phyloP scores from a whole-genome alignment of 1,284 basidiomycete species.

The Marasmius sp. region DNA sequence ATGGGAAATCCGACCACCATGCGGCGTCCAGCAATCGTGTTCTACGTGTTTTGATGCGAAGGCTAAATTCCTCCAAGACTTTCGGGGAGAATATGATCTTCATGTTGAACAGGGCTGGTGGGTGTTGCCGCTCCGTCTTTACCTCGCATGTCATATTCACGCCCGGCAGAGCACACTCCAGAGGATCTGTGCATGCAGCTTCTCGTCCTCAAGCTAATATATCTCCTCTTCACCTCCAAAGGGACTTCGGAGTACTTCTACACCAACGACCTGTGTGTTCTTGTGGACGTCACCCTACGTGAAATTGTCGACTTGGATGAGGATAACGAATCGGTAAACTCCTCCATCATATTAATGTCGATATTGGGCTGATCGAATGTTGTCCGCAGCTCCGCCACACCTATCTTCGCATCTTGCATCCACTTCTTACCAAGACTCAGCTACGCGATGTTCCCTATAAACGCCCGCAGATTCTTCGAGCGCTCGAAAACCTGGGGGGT shows the following conservation, averaged over 20 bases:
- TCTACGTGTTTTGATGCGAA: slow-evolving; percentile 78
- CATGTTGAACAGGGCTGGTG: slow-evolving; percentile 94
- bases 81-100: slow-evolving; percentile 99
- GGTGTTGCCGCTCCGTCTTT: slow-evolving; percentile 29
- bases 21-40: slow-evolving; percentile 70
- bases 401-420: slow-evolving; percentile 94
- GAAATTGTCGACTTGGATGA: slow-evolving; percentile 14
- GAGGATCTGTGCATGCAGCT: slow-evolving; percentile 96
- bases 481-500: slow-evolving; percentile 69
- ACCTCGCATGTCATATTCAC: neutral
- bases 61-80: slow-evolving; percentile 85
- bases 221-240: slow-evolving; percentile 91
- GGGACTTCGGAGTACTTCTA: slow-evolving; percentile 97
- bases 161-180: slow-evolving; percentile 65
- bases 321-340: slow-evolving; percentile 12
- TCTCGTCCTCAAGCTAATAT: slow-evolving; percentile 92
- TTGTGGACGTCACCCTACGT: slow-evolving; percentile 40
- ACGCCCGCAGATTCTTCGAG: slow-evolving; percentile 82
- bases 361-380: slow-evolving; percentile 1
- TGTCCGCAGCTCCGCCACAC: slow-evolving; percentile 84
- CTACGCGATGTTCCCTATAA: slow-evolving; percentile 87
- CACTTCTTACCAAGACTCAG: slow-evolving; percentile 93
- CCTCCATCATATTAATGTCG: neutral
- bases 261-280: slow-evolving; percentile 94
- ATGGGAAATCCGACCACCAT: neutral